A percentile compares a stretch with the other conserved stretches of the same genome.
Conservation (phyloP, 192 early-diverging fungal species). For the Chytriomyces sp. region DNA sequence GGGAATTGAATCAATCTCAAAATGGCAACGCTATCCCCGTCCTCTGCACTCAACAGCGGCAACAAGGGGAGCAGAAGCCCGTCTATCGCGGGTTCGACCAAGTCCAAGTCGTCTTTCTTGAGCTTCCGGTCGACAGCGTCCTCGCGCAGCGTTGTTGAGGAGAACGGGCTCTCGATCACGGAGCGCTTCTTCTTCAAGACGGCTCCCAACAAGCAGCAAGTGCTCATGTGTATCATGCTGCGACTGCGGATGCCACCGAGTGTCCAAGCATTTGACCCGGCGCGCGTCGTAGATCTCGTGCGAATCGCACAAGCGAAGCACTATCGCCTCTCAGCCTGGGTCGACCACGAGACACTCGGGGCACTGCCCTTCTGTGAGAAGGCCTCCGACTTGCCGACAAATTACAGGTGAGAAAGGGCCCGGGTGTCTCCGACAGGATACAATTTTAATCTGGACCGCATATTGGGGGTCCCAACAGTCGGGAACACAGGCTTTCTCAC, state of each 20-base stretch:
- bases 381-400: conserved; percentile 29
- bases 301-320: conserved; percentile 33
- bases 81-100: neutral
- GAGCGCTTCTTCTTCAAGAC: conserved; percentile 43
- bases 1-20: too few species aligned
- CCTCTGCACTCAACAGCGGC: too few species aligned
- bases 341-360: conserved; percentile 33
- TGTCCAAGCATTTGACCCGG: neutral
- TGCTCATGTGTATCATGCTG: conserved; percentile 30
- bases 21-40: neutral
- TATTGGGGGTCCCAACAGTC: too few species aligned
- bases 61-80: neutral
- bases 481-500: too few species aligned
- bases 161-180: conserved; percentile 36
- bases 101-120: neutral
- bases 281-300: conserved; percentile 37
- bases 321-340: conserved; percentile 29
- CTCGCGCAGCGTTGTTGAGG: conserved; percentile 9
- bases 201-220: conserved; percentile 23
- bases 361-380: conserved; percentile 31
- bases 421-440: too few species aligned
- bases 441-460: too few species aligned
- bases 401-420: too few species aligned
- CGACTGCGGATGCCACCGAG: conserved; percentile 26
- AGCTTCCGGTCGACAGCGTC: neutral